Evolutionary conservation across 768 basidiomycete genomes (phyloP).

Genomic region (Russula brevipes): DNA sequence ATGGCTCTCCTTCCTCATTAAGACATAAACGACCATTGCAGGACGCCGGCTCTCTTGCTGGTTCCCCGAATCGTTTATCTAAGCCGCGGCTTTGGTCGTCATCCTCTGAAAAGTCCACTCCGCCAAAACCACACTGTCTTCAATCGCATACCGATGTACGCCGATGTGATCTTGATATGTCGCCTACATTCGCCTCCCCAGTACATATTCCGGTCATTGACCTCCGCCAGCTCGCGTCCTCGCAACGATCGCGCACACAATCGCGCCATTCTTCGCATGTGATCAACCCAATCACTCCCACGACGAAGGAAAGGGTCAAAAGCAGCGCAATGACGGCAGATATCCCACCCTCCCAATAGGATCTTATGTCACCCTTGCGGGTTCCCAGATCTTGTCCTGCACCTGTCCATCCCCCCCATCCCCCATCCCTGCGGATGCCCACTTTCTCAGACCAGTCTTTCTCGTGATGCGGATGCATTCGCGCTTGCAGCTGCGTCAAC

Average conservation of each 20-base stretch:
- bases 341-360: constrained; percentile 35
- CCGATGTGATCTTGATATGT: constrained; percentile 27
- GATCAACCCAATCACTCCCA: constrained; percentile 13
- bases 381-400: constrained; percentile 26
- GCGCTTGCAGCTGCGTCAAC: constrained; percentile 38
- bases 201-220: constrained; percentile 38
- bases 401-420: constrained; percentile 30
- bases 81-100: background rate
- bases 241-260: constrained; percentile 34
- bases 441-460: constrained; percentile 32
- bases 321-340: constrained; percentile 10
- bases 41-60: background rate
- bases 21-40: background rate
- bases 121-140: background rate
- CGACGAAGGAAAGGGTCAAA: constrained; percentile 2
- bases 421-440: constrained; percentile 22
- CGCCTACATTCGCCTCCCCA: constrained; percentile 28
- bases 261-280: constrained; percentile 32
- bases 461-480: constrained; percentile 35
- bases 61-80: background rate
- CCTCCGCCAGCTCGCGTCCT: constrained; percentile 40
- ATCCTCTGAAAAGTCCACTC: background rate
- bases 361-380: constrained; percentile 30
- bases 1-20: background rate
- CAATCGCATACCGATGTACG: background rate